A percentile compares a stretch with the other conserved stretches of the same genome.
phyloP scores from a whole-genome alignment of 2,329 filamentous ascomycete species.

The Fusarium duplospermum region DNA sequence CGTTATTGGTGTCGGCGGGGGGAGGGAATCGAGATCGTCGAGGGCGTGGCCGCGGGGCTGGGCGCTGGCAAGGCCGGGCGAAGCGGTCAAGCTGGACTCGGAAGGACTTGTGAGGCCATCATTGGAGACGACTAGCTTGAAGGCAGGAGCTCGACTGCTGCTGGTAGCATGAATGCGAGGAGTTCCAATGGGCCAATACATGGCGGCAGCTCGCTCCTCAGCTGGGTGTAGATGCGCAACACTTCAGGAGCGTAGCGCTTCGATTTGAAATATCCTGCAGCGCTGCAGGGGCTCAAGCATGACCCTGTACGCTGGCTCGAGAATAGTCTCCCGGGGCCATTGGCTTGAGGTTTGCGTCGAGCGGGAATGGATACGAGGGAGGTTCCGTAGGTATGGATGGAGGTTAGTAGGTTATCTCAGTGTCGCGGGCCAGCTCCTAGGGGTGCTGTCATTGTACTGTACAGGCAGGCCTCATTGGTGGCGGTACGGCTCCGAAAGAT shows the following conservation, averaged over 20 bases:
- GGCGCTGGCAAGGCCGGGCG: constrained; percentile 27
- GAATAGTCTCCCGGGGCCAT: constrained; percentile 32
- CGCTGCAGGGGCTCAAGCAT: constrained; percentile 42
- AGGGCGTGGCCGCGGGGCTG: constrained; percentile 42
- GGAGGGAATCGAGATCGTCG: constrained; percentile 51
- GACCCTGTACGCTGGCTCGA: constrained; percentile 36
- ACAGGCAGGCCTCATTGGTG: constrained; percentile 22
- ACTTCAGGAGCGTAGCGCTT: constrained; percentile 31
- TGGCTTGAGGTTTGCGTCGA: constrained; percentile 26
- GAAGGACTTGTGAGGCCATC: constrained; percentile 65
- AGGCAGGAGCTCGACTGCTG: constrained; percentile 67
- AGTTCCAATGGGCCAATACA: constrained; percentile 93
- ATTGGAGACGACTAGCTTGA: constrained; percentile 66
- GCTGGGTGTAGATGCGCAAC: constrained; percentile 37
- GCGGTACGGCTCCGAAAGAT: not conserved
- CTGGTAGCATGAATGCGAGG: constrained; percentile 85
- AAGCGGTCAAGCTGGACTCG: constrained; percentile 40
- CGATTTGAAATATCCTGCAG: constrained; percentile 21
- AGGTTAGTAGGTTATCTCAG: constrained; percentile 8
- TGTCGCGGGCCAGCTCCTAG: constrained; percentile 33
- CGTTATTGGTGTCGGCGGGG: constrained; percentile 62
- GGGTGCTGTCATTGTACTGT: constrained; percentile 28
- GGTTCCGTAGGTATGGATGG: constrained; percentile 13
- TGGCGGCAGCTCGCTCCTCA: constrained; percentile 58
- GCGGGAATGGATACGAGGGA: constrained; percentile 21